Evolutionary conservation across 768 basidiomycete species (phyloP).

Genomic region (Nevesoporus exiguus): DNA sequence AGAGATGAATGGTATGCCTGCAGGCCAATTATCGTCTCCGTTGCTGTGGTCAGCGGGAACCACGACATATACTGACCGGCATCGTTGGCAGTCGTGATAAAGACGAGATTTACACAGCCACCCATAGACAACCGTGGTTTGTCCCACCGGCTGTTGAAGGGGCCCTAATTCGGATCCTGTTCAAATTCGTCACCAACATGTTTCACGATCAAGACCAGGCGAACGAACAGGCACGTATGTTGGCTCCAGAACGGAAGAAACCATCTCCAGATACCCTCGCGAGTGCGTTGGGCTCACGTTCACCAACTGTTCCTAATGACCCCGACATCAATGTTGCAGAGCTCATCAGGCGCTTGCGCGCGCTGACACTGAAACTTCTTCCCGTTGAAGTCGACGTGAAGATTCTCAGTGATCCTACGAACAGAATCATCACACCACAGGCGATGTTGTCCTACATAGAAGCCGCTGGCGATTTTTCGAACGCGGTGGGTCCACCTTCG

Average conservation of each 20-base stretch:
- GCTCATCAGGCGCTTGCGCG: constrained; percentile 75
- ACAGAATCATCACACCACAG: constrained; percentile 76
- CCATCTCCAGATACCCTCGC: constrained; percentile 71
- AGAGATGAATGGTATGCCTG: constrained; percentile 96
- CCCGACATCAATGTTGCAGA: constrained; percentile 41
- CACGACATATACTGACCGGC: constrained; percentile 46
- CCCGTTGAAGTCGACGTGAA: constrained; percentile 75
- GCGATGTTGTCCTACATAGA: constrained; percentile 74
- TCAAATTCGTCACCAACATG: constrained; percentile 3
- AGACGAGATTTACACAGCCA: constrained; percentile 29
- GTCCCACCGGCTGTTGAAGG: too few species aligned
- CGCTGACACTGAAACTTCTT: constrained; percentile 69
- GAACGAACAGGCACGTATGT: constrained; percentile 42
- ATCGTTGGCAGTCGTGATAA: constrained; percentile 32
- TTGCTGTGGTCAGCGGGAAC: background rate
- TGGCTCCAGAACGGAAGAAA: constrained; percentile 44
- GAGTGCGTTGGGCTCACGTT: constrained; percentile 46
- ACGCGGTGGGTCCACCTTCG: constrained; percentile 55
- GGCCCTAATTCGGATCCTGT: background rate
- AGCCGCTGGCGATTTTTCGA: constrained; percentile 84
- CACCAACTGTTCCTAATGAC: too few species aligned
- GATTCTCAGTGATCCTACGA: constrained; percentile 70
- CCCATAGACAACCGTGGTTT: background rate
- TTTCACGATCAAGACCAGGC: constrained; percentile 26
- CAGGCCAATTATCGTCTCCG: constrained; percentile 1